Percentiles rank a stretch among this genome's conserved stretches.
Conservation (phyloP, 1,284 basidiomycete genomes). For the Leccinum angustisporum region DNA sequence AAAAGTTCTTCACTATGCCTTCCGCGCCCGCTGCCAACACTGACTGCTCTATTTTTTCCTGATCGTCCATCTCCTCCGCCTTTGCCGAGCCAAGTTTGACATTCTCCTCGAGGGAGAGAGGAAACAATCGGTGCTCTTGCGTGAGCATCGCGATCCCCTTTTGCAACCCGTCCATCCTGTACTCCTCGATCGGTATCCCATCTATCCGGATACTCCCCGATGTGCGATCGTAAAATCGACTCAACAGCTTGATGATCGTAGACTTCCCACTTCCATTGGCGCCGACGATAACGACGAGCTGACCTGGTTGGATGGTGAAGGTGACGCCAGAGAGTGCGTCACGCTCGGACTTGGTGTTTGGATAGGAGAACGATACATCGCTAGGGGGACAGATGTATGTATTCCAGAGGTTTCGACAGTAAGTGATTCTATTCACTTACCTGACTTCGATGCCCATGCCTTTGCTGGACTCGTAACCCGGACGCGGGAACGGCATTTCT, state of each 20-base stretch:
- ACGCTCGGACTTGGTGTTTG: conserved; percentile 39
- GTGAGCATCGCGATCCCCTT: conserved; percentile 82
- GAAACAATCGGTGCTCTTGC: conserved; percentile 84
- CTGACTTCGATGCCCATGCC: conserved; percentile 39
- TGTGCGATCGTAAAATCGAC: conserved; percentile 80
- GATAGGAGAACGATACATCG: conserved; percentile 49
- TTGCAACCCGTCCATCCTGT: conserved; percentile 71
- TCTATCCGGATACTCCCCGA: conserved; percentile 64
- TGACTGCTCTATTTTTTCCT: conserved; percentile 35
- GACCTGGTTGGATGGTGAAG: conserved; percentile 44
- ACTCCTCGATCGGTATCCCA: conserved; percentile 47
- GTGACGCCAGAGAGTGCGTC: conserved; percentile 42
- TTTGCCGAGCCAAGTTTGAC: conserved; percentile 50
- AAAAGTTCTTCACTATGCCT: conserved; percentile 30
- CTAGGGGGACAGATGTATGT: conserved; percentile 20
- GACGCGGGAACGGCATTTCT: conserved; percentile 19
- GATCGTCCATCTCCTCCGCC: conserved; percentile 12
- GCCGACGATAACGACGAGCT: conserved; percentile 68
- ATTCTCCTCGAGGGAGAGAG: conserved; percentile 83
- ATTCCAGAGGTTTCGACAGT: too few species aligned
- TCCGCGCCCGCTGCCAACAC: conserved; percentile 40
- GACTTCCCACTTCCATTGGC: conserved; percentile 88
- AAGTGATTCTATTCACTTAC: neutral
- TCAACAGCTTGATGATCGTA: conserved; percentile 79
- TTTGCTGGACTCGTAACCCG: conserved; percentile 12